These are phyloP conservation scores for Leccinum olivaceopallidum DNA, from an alignment of 768 basidiomycete species.

Conservation along the genomic window DNA sequence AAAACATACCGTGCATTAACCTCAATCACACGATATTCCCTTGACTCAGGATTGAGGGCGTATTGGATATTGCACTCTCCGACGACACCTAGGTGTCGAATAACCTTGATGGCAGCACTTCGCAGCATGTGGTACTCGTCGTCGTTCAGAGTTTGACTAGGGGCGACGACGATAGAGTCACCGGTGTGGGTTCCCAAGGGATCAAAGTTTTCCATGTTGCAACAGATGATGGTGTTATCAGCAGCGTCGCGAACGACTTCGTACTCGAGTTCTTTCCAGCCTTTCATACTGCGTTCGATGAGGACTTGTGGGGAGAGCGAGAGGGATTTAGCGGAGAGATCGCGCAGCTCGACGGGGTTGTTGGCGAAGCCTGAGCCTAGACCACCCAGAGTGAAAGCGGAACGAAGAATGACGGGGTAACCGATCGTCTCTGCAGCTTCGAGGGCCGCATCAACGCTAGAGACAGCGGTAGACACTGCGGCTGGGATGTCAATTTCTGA, in stretches of 20 bases:
- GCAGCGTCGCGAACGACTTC: conserved; percentile 98
- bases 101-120: conserved; percentile 94
- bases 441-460: conserved; percentile 91
- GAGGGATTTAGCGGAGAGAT: conserved; percentile 89
- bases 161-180: conserved; percentile 96
- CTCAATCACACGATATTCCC: conserved; percentile 98
- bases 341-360: conserved; percentile 90
- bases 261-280: conserved; percentile 99
- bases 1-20: conserved; percentile 80
- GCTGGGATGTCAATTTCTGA: conserved; percentile 97
- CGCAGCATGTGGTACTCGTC: conserved; percentile 99
- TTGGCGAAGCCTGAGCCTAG: conserved; percentile 98
- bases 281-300: conserved; percentile 98
- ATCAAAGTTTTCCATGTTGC: conserved; percentile 99
- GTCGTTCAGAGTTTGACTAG: conserved; percentile 96
- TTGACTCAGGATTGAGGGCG: conserved; percentile 88
- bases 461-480: conserved; percentile 94
- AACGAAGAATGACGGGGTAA: conserved; percentile 96
- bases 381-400: conserved; percentile 97
- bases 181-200: conserved; percentile 99
- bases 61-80: conserved; percentile 99
- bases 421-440: conserved; percentile 89
- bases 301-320: conserved; percentile 93
- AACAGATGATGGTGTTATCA: conserved; percentile 99
- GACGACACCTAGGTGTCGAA: conserved; percentile 87